phyloP scores from a whole-genome alignment of 805 yeast genomes.

The Metschnikowia sp. region DNA sequence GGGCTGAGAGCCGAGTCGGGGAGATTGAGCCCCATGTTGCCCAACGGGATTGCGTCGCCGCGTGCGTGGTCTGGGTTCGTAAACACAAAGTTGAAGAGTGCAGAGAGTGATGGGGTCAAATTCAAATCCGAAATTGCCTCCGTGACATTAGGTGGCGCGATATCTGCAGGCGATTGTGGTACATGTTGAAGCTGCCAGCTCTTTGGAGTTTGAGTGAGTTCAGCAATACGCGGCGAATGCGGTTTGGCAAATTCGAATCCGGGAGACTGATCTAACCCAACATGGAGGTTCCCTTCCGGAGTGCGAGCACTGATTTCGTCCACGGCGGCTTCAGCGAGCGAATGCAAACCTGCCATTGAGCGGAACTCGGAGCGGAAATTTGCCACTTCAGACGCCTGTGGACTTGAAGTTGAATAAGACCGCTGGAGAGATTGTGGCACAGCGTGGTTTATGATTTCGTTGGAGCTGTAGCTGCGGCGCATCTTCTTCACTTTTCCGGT shows the following conservation, averaged over 20 bases:
- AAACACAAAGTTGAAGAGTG: constrained; percentile 34
- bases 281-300: constrained; percentile 3
- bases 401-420: constrained; percentile 20
- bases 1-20: constrained; percentile 25
- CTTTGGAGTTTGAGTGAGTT: constrained; percentile 3
- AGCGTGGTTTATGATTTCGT: constrained; percentile 1
- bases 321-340: constrained; percentile 35
- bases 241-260: not conserved
- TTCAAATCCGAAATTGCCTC: constrained; percentile 20
- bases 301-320: constrained; percentile 22
- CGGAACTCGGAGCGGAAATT: constrained; percentile 14
- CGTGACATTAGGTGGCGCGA: constrained; percentile 5
- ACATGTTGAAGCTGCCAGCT: constrained; percentile 7
- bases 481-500: constrained; percentile 1
- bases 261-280: not conserved
- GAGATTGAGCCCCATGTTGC: constrained; percentile 12
- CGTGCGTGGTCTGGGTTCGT: constrained; percentile 20
- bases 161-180: not conserved
- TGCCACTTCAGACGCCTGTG: constrained; percentile 6
- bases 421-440: constrained; percentile 12
- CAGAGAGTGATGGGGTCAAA: constrained; percentile 38
- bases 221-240: constrained; percentile 2
- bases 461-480: constrained; percentile 14
- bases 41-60: constrained; percentile 4
- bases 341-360: constrained; percentile 21